A percentile compares a stretch with the other conserved stretches of the same genome.
Evolutionary conservation across 768 basidiomycete genomes (phyloP).

Genomic region (Suillus subaureus): DNA sequence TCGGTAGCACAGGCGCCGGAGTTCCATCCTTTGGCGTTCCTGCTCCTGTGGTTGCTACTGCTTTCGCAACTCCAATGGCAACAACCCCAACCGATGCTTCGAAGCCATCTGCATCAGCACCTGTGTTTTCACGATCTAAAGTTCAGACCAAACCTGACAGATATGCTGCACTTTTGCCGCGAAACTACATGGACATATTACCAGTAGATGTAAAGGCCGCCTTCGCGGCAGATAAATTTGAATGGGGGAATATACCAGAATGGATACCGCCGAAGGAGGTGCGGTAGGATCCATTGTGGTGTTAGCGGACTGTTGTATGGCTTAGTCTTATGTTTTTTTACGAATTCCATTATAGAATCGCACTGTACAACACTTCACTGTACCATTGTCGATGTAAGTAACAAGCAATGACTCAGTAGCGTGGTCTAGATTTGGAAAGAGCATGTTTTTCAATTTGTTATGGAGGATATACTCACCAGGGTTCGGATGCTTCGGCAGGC

Average conservation of each 20-base stretch:
- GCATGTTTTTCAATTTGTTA: not conserved
- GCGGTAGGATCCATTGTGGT: conserved; percentile 35
- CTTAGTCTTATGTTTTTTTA: conserved; percentile 2
- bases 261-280: conserved; percentile 71
- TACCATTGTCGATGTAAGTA: not conserved
- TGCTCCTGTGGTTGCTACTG: conserved; percentile 20
- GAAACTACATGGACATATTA: conserved; percentile 57
- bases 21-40: conserved; percentile 23
- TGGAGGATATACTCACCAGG: conserved; percentile 12
- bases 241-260: conserved; percentile 71
- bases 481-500: not conserved
- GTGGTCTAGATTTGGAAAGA: conserved; percentile 21
- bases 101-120: conserved; percentile 25
- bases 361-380: not conserved
- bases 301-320: not conserved
- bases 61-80: conserved; percentile 32
- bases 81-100: conserved; percentile 19
- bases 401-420: not conserved
- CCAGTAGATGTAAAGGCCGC: conserved; percentile 53
- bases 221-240: conserved; percentile 59
- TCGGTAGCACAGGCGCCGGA: conserved; percentile 23
- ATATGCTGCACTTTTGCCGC: conserved; percentile 58
- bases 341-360: not conserved
- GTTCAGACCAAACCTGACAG: conserved; percentile 49
- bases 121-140: conserved; percentile 39